Conservation (phyloP, 2,329 filamentous ascomycete species). For the Elsinoe necatrix region DNA sequence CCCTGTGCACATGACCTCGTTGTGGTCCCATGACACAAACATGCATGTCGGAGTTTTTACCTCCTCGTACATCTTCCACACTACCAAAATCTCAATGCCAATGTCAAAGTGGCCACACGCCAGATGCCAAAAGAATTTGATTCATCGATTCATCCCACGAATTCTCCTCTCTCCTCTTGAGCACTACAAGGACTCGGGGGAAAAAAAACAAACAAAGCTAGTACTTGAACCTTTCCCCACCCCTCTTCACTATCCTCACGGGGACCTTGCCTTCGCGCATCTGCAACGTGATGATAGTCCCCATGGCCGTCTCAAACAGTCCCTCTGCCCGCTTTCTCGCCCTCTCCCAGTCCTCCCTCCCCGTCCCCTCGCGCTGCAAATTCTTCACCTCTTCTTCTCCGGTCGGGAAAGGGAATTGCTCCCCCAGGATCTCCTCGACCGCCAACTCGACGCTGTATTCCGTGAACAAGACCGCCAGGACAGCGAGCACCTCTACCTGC, state of each 20-base stretch:
- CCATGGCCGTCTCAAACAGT: conserved; percentile 47
- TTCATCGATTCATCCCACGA: too few species aligned
- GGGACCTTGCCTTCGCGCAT: conserved; percentile 56
- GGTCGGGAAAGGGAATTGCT: conserved; percentile 32
- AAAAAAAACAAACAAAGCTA: too few species aligned
- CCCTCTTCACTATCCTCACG: conserved; percentile 59
- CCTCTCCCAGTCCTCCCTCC: conserved; percentile 50
- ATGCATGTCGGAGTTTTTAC: too few species aligned
- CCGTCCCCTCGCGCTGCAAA: conserved; percentile 39
- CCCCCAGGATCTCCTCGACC: conserved; percentile 43
- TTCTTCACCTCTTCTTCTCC: conserved; percentile 38
- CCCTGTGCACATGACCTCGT: too few species aligned
- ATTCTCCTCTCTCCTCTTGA: too few species aligned
- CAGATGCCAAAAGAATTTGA: too few species aligned
- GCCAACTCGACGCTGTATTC: conserved; percentile 62
- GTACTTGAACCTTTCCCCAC: conserved; percentile 55
- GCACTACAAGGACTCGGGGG: too few species aligned
- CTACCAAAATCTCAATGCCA: too few species aligned
- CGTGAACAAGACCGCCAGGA: conserved; percentile 45
- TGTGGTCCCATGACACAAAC: too few species aligned
- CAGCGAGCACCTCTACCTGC: conserved; percentile 49
- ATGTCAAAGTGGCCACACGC: too few species aligned
- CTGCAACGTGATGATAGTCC: conserved; percentile 63
- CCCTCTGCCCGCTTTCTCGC: conserved; percentile 49
- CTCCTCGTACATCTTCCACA: too few species aligned